Conservation (phyloP, 305 asterid genomes). For the Euphrasia arctica region DNA sequence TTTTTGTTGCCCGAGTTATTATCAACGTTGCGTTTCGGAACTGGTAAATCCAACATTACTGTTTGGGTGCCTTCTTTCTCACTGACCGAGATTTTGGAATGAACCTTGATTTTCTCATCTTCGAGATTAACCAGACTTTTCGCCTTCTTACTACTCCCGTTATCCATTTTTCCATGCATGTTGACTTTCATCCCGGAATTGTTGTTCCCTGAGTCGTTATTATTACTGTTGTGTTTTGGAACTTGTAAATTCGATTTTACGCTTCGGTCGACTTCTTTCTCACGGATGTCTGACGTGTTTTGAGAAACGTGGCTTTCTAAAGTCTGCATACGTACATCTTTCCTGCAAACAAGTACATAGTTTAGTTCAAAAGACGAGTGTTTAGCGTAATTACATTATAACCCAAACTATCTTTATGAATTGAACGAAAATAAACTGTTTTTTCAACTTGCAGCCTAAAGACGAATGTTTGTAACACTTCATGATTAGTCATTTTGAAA, state of each 20-base stretch:
- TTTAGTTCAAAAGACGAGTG: no score
- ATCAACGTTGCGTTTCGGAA: conserved; percentile 17
- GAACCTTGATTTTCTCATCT: no score
- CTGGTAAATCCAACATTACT: background rate
- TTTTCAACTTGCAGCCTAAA: background rate
- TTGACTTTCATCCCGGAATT: conserved; percentile 7
- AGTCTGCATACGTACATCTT: conserved; percentile 15
- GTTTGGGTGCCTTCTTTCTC: background rate
- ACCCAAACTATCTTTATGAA: background rate
- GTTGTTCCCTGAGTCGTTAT: conserved; percentile 12
- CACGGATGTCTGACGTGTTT: background rate
- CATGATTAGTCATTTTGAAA: background rate
- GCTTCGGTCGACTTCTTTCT: conserved; percentile 12
- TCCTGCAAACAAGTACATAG: conserved; percentile 23
- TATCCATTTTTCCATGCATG: conserved; percentile 12
- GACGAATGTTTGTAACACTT: background rate
- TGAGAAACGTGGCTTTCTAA: no score
- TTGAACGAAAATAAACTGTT: background rate
- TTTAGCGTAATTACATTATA: background rate
- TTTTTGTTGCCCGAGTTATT: conserved; percentile 16
- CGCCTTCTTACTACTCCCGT: background rate
- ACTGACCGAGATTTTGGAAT: background rate
- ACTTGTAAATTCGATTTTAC: conserved; percentile 3
- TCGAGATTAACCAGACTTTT: conserved; percentile 1
- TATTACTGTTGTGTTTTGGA: background rate